These are phyloP conservation scores for Quercus robur DNA, from an alignment of 306 rosid genomes.

Conservation along the genomic window DNA sequence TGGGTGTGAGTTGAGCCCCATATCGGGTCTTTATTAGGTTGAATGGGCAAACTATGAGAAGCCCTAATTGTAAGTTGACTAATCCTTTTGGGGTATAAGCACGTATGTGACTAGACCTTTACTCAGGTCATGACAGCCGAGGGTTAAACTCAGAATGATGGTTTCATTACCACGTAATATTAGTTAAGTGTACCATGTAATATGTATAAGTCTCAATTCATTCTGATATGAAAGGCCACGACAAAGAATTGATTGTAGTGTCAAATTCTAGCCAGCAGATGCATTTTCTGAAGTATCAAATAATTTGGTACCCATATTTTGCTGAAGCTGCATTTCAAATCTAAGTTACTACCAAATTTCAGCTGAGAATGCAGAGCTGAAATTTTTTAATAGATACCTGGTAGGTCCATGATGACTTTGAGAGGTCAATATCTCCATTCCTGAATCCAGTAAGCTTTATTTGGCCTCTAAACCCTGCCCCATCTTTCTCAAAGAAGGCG, in stretches of 20 bases:
- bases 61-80: too few species aligned
- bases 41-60: too few species aligned
- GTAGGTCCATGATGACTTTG: slow-evolving; percentile 77
- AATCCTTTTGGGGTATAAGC: too few species aligned
- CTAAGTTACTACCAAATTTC: not conserved
- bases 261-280: not conserved
- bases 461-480: slow-evolving; percentile 81
- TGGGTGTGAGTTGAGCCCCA: too few species aligned
- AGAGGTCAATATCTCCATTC: slow-evolving; percentile 73
- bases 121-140: too few species aligned
- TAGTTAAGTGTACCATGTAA: not conserved
- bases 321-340: not conserved
- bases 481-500: slow-evolving; percentile 88
- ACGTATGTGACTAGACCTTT: too few species aligned
- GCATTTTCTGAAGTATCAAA: not conserved
- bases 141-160: too few species aligned
- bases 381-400: slow-evolving; percentile 52
- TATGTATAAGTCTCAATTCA: not conserved
- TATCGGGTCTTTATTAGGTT: too few species aligned
- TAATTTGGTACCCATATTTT: not conserved
- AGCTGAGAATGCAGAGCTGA: not conserved
- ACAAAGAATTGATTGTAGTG: not conserved
- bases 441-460: slow-evolving; percentile 70
- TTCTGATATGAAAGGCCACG: not conserved
- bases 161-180: not conserved